phyloP scores from a whole-genome alignment of 2,329 filamentous ascomycete genomes.

The Chrysoporthe austroafricana region DNA sequence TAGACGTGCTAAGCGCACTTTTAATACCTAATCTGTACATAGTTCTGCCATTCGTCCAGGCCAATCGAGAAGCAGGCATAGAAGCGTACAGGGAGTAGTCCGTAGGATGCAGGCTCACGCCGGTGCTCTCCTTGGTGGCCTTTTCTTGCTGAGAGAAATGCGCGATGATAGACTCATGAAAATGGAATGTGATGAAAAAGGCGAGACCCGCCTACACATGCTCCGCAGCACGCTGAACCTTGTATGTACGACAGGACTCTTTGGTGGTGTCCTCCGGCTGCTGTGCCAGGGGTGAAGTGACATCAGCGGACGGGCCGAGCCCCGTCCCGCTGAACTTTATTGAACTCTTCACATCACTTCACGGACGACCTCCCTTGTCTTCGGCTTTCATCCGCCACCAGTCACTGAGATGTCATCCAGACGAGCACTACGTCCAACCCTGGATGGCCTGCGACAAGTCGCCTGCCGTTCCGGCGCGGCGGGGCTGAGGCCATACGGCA shows the following conservation, averaged over 20 bases:
- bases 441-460: constrained; percentile 20
- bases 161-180: constrained; percentile 5
- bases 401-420: constrained; percentile 22
- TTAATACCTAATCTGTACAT: constrained; percentile 29
- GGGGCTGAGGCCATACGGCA: neutral
- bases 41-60: constrained; percentile 7
- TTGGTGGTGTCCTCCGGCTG: neutral
- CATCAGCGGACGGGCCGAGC: constrained; percentile 4
- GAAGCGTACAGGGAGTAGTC: neutral
- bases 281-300: neutral
- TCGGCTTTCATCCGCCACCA: neutral
- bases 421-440: constrained; percentile 14
- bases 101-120: neutral
- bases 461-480: constrained; percentile 10
- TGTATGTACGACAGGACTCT: no score
- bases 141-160: neutral
- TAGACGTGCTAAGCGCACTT: constrained; percentile 20
- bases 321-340: neutral
- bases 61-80: neutral
- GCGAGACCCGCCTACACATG: neutral
- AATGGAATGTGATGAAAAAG: neutral
- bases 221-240: neutral
- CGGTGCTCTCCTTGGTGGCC: neutral
- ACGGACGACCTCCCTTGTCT: neutral
- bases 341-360: neutral